Percentiles rank a stretch among this genome's conserved stretches.
Conservation (phyloP, 1,284 basidiomycete species). For the Phellopilus nigrolimitatus region DNA sequence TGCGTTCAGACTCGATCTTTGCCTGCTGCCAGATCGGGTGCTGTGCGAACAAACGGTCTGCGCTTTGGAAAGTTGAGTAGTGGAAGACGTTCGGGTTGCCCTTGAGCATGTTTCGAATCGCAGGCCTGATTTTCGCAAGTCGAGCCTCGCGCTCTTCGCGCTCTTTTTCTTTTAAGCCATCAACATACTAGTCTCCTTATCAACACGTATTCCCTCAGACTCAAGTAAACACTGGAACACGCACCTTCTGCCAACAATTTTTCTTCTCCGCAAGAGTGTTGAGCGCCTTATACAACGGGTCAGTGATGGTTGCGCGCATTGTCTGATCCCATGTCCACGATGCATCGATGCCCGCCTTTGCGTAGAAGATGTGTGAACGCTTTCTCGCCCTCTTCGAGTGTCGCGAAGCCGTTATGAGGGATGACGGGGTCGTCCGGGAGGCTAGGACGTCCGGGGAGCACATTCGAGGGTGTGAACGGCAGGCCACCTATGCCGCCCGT, state of each 20-base stretch:
- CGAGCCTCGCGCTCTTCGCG: conserved; percentile 79
- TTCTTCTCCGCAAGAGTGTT: conserved; percentile 95
- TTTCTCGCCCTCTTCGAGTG: conserved; percentile 85
- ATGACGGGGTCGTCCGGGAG: conserved; percentile 81
- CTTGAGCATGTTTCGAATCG: conserved; percentile 77
- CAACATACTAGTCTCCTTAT: conserved; percentile 56
- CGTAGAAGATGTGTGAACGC: conserved; percentile 89
- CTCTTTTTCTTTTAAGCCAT: conserved; percentile 57
- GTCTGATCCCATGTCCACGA: conserved; percentile 98
- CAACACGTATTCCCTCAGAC: conserved; percentile 3
- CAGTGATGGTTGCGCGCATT: conserved; percentile 96
- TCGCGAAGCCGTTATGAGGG: conserved; percentile 83
- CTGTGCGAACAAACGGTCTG: conserved; percentile 75
- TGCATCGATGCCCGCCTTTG: conserved; percentile 84
- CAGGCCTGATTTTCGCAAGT: conserved; percentile 77
- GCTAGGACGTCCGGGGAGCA: conserved; percentile 70
- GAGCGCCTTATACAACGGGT: conserved; percentile 94
- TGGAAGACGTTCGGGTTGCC: conserved; percentile 82
- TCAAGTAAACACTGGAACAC: conserved; percentile 20
- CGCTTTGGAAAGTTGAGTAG: conserved; percentile 84
- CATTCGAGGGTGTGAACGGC: conserved; percentile 50
- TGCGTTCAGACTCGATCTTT: conserved; percentile 78
- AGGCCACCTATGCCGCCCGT: conserved; percentile 49
- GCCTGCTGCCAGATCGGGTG: conserved; percentile 87
- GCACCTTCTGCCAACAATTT: conserved; percentile 84